Conservation (phyloP, 192 early-diverging fungal genomes). For the Allomyces macrogynus region DNA sequence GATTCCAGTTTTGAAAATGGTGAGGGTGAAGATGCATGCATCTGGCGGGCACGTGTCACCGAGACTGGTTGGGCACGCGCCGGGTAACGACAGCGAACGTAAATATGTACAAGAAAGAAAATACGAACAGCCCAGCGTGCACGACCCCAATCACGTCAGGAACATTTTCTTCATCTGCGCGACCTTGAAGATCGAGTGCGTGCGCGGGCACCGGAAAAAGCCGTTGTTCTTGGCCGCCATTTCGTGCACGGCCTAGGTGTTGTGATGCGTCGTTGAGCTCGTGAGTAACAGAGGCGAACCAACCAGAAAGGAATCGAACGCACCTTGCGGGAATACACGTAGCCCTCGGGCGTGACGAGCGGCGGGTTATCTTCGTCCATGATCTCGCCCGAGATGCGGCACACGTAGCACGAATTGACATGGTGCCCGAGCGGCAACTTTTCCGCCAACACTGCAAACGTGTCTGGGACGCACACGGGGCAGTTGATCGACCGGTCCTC, state of each 20-base stretch:
- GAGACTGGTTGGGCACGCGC: too few species aligned
- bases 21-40: too few species aligned
- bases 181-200: conserved; percentile 27
- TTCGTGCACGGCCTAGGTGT: conserved; percentile 37
- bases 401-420: conserved; percentile 85
- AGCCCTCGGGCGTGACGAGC: conserved; percentile 86
- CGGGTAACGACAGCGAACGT: too few species aligned
- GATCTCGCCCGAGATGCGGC: conserved; percentile 69
- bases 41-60: too few species aligned
- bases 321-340: conserved; percentile 75
- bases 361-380: conserved; percentile 96
- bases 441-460: conserved; percentile 65
- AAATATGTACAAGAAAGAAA: too few species aligned
- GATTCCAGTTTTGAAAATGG: too few species aligned
- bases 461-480: conserved; percentile 73
- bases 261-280: too few species aligned
- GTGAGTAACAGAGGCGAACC: too few species aligned
- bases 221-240: conserved; percentile 45
- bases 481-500: conserved; percentile 79
- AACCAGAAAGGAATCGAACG: too few species aligned
- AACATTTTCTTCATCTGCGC: conserved; percentile 54
- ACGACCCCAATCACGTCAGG: conserved; percentile 24
- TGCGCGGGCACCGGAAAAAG: conserved; percentile 53
- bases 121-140: too few species aligned
- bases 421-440: conserved; percentile 80